Evolutionary conservation across 805 yeast species (phyloP).

Genomic region (Barnettozyma populi): DNA sequence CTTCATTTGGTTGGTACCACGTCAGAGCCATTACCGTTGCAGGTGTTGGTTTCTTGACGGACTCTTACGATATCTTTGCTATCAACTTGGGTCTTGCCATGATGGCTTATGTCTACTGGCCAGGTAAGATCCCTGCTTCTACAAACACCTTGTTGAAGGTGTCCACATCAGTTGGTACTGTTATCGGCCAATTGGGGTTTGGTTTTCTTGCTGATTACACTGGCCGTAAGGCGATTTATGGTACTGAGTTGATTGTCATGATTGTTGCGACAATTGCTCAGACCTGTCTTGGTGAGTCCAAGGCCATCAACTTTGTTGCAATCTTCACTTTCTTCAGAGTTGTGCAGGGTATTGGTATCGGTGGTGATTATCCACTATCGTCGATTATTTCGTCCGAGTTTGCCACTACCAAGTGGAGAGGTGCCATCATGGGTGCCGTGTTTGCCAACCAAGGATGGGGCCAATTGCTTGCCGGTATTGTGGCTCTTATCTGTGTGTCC

Average conservation of each 20-base stretch:
- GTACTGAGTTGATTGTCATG: constrained; percentile 80
- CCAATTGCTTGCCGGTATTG: constrained; percentile 82
- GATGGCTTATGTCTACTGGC: constrained; percentile 76
- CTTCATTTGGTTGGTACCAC: constrained; percentile 78
- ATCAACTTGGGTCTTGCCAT: constrained; percentile 77
- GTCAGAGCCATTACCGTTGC: constrained; percentile 79
- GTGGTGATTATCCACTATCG: constrained; percentile 94
- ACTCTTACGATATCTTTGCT: constrained; percentile 89
- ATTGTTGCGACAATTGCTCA: constrained; percentile 75
- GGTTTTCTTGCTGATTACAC: constrained; percentile 76
- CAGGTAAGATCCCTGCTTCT: constrained; percentile 55
- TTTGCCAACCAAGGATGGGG: constrained; percentile 98
- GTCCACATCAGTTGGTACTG: constrained; percentile 91
- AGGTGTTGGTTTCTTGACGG: constrained; percentile 92
- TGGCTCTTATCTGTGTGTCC: constrained; percentile 69
- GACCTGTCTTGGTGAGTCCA: constrained; percentile 65
- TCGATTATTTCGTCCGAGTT: constrained; percentile 92
- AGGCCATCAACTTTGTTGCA: constrained; percentile 70
- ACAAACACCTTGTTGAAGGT: constrained; percentile 76
- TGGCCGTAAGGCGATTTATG: constrained; percentile 87
- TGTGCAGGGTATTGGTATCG: constrained; percentile 92
- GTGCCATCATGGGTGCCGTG: constrained; percentile 95
- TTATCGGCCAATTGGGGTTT: constrained; percentile 82
- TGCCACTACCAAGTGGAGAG: constrained; percentile 94
- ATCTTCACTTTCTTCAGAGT: constrained; percentile 75